phyloP scores from a whole-genome alignment of 176 grass and related monocot genomes.

The Urochloa ruziziensis region DNA sequence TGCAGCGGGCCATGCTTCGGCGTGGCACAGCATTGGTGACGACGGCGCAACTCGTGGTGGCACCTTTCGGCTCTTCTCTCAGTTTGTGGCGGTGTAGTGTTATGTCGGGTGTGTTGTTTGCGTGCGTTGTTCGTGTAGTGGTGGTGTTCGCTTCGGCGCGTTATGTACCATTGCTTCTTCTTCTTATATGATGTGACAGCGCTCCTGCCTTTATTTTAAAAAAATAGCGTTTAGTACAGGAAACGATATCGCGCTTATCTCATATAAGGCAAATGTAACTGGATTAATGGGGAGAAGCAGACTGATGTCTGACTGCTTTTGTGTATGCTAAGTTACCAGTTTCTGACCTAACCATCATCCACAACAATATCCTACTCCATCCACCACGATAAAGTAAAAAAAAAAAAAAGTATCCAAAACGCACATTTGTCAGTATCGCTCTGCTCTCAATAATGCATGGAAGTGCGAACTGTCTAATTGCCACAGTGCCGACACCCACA shows the following conservation, averaged over 20 bases:
- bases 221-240: neutral
- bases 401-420: neutral
- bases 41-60: no score
- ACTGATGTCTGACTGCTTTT: neutral
- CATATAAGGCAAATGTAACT: neutral
- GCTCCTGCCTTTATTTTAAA: no score
- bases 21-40: no score
- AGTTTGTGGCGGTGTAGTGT: no score
- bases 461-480: constrained; percentile 1
- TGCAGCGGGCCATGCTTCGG: no score
- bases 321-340: constrained; percentile 18
- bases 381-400: neutral
- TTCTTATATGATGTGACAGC: no score
- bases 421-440: neutral
- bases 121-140: no score
- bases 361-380: constrained; percentile 12
- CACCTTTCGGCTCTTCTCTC: no score
- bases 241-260: neutral
- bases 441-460: neutral
- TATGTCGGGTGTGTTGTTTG: no score
- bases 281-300: neutral
- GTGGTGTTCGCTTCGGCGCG: no score
- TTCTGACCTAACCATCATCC: constrained; percentile 23
- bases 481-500: constrained; percentile 1
- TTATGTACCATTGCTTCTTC: no score